These are phyloP conservation scores for Candida palmyrensis DNA, from an alignment of 805 yeast species.

Conservation along the genomic window DNA sequence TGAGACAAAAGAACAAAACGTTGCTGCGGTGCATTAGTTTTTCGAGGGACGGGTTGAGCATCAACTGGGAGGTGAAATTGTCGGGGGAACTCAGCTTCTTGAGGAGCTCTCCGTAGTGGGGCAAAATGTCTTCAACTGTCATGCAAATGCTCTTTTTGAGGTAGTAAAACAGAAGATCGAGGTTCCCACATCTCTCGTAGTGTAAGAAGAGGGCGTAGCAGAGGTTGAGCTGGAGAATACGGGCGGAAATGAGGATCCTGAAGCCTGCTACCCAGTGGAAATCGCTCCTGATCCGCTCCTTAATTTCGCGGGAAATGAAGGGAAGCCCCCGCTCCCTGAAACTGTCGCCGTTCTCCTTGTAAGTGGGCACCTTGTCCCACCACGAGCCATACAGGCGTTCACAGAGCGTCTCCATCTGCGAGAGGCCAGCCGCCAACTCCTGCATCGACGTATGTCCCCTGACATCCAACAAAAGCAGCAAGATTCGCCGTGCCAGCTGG, in stretches of 20 bases:
- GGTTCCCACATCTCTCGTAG: constrained; percentile 8
- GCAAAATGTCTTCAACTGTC: constrained; percentile 9
- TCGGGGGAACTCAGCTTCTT: constrained; percentile 7
- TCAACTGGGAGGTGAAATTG: constrained; percentile 8
- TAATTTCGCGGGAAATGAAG: no score
- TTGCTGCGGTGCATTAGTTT: background rate
- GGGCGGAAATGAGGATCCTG: constrained; percentile 8
- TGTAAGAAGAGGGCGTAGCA: constrained; percentile 11
- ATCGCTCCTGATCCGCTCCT: no score
- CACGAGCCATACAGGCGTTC: constrained; percentile 1
- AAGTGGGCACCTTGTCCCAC: constrained; percentile 3
- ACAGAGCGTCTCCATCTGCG: constrained; percentile 7
- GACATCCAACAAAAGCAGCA: constrained; percentile 5
- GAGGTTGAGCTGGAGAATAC: constrained; percentile 7
- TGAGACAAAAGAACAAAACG: background rate
- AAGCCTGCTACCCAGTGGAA: constrained; percentile 1
- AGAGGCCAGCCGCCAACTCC: constrained; percentile 7
- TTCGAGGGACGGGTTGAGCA: constrained; percentile 6
- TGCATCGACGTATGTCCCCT: constrained; percentile 4
- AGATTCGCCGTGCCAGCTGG: constrained; percentile 1
- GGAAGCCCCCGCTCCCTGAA: no score
- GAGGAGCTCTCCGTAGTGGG: constrained; percentile 7
- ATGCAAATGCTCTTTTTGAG: constrained; percentile 10
- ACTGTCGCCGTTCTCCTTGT: constrained; percentile 1
- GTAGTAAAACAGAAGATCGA: constrained; percentile 10